Evolutionary conservation across 2,329 filamentous ascomycete genomes (phyloP), one percentile per base, ranked within the genome.

Genomic region (Aurifilum marmelostoma): DNA sequence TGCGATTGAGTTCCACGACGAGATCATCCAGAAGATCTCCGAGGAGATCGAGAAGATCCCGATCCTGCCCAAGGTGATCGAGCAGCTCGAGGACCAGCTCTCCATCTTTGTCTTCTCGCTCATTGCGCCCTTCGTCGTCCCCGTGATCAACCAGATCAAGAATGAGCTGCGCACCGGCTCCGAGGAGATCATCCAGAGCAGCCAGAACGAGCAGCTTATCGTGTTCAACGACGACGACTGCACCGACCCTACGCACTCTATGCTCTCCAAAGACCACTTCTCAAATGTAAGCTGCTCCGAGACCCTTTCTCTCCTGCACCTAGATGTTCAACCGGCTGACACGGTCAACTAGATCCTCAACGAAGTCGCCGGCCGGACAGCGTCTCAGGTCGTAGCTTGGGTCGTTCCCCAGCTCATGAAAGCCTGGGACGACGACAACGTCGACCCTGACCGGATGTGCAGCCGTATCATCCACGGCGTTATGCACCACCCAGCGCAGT

Each of bases 191-290:
- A 97, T 97, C 72, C 85, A 92, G 75, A 94, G 91, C 82, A 95
- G 92, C 78, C 86, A 91, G 78, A 88, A 91, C 65, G 91, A 97
- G 82, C 94, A 97, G 81, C 89, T 92, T 75, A 87, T 97, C 73
- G 93, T 97, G 63, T 97, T 97, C 80, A 81, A 92, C 59, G 90
- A 97, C 73, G 91, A 97, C 76, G 72, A 86, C 65, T 91, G 83
- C 72, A 89, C 88, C 27, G 91, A 97, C 76, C 95, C 94, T 0
- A 97, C 94, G 1, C 94, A 97, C 82, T 97, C 93, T 27, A 97
- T 97, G 94, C 83, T 97, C 65, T 94, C 93, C 69, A 97, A 97
- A 82, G 94, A 97, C 75, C 94, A 97, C 80, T 97, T 97, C 79
- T 92, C 91, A 72, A 97, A 97, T 76, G 84, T 91, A 78, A 80